Evolutionary conservation across 495 filamentous ascomycete species (phyloP), one percentile per base, ranked within the genome.

Genomic region (Baudoinia panamericana): DNA sequence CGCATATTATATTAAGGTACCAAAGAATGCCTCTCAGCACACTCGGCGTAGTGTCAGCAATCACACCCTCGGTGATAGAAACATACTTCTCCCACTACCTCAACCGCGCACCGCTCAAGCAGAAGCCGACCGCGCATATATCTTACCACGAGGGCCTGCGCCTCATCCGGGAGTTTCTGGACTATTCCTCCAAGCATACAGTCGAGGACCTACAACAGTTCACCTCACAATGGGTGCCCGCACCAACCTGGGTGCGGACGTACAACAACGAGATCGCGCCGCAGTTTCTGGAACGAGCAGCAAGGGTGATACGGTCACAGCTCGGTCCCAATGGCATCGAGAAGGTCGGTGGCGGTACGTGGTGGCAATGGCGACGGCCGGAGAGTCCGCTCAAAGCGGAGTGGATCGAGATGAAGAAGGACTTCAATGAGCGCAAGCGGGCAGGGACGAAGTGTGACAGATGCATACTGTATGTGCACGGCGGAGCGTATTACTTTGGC

Each of bases 141-240:
- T 85, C 84, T 18, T 96, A 96, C 58, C 82, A 94, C 52, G 80
- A 93, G 61, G 86, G 85, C n/a, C 68, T 96, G n/a, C 71, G 79
- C 21, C 68, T 95, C 16, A 76, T 95, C 45, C 82, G 82, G 34
- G 75, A 76, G 25, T 96, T 96, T 60, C 73, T 96, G 17, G 52
- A 61, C 13, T 82, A 84, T 52, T 78, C 84, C 1, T 86, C 85
- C 1, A 75, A 81, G 45, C 84, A 93, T 54, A 83, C 82, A 0
- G 78, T 96, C 43, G 88, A 96, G 60, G 87, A 96, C 23, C 57
- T 95, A 13, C 88, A 96, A 52, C 74, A 73, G 16, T 95, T 95
- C 59, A 92, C 87, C 0, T 65, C 71, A 17, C 86, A 94, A 67
- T 83, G 80, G 73, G 85, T 94, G 12, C 88, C 84, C 1, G 74